Evolutionary conservation across 2,329 filamentous ascomycete species (phyloP).

Genomic region (Bipolaris sorokiniana): DNA sequence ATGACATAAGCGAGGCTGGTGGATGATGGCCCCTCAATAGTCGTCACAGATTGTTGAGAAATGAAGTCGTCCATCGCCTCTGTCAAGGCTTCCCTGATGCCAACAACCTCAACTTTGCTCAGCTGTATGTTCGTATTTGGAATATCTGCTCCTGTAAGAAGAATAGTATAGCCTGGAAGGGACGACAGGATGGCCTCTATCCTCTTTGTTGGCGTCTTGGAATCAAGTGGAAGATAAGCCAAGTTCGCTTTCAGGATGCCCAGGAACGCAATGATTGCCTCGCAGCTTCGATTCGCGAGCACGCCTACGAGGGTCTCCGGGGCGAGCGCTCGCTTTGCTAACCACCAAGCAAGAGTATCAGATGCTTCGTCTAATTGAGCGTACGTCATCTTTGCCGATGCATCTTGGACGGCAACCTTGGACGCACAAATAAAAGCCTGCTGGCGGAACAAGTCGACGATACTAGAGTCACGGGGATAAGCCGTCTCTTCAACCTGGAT

Average conservation of each 20-base stretch:
- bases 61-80: slow-evolving; percentile 36
- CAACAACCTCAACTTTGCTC: not conserved
- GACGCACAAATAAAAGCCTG: slow-evolving; percentile 2
- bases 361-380: slow-evolving; percentile 11
- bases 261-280: slow-evolving; percentile 45
- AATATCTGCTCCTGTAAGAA: slow-evolving; percentile 36
- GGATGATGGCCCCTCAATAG: slow-evolving; percentile 26
- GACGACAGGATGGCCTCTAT: slow-evolving; percentile 40
- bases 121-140: not conserved
- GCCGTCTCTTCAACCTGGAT: not conserved
- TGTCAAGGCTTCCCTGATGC: slow-evolving; percentile 32
- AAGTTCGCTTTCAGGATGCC: slow-evolving; percentile 51
- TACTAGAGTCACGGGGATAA: slow-evolving; percentile 7
- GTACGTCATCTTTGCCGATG: slow-evolving; percentile 13
- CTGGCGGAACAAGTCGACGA: slow-evolving; percentile 11
- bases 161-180: slow-evolving; percentile 54
- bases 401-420: slow-evolving; percentile 15
- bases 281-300: slow-evolving; percentile 23
- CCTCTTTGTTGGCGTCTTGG: slow-evolving; percentile 38
- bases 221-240: slow-evolving; percentile 49
- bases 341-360: slow-evolving; percentile 10
- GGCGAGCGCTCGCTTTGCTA: not conserved
- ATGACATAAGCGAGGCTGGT: slow-evolving; percentile 63
- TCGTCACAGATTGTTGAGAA: slow-evolving; percentile 20
- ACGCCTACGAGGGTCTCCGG: slow-evolving; percentile 20